Evolutionary conservation across 1,139 yeast genomes (phyloP).

Genomic region (Saccharomyces hybrid): DNA sequence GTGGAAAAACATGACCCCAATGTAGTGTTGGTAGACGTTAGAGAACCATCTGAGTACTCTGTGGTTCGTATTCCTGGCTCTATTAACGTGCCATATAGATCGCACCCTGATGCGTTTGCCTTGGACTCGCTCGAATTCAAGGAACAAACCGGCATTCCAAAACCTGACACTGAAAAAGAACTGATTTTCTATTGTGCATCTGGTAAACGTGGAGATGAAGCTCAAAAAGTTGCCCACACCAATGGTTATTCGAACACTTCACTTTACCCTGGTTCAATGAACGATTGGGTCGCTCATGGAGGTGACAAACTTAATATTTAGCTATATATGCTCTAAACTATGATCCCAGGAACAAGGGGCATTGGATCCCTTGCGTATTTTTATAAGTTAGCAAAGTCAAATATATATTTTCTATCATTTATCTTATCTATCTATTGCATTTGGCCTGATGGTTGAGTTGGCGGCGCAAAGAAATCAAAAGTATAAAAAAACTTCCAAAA

Average conservation of each 20-base stretch:
- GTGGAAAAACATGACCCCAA: constrained; percentile 37
- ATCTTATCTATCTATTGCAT: not conserved
- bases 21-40: constrained; percentile 68
- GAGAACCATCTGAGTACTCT: constrained; percentile 78
- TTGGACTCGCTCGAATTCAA: constrained; percentile 68
- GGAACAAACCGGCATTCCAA: constrained; percentile 68
- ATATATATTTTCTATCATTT: not conserved
- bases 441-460: not conserved
- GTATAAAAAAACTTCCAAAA: not conserved
- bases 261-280: constrained; percentile 74
- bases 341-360: not conserved
- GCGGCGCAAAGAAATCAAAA: not conserved
- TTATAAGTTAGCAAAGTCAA: not conserved
- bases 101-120: constrained; percentile 86
- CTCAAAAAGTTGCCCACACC: constrained; percentile 81
- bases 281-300: constrained; percentile 63
- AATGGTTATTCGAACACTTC: constrained; percentile 75
- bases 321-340: not conserved
- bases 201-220: constrained; percentile 84
- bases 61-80: constrained; percentile 65
- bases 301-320: constrained; percentile 16
- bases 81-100: constrained; percentile 81
- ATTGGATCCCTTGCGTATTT: not conserved
- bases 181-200: constrained; percentile 86
- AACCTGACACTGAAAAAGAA: constrained; percentile 64